These are phyloP conservation scores for Candida endomychidarum DNA, from an alignment of 805 yeast species.

Conservation along the genomic window DNA sequence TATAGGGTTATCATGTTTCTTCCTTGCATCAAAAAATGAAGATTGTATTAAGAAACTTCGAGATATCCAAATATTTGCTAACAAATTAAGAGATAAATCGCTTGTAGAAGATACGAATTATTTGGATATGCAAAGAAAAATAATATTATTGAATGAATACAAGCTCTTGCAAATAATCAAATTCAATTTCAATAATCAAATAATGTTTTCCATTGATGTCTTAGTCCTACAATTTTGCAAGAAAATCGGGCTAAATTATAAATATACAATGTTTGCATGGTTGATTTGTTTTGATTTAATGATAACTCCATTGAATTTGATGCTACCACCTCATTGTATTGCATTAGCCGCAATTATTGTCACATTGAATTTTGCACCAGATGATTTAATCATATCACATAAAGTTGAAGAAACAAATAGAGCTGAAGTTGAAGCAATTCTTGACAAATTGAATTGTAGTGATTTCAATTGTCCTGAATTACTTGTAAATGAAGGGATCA, in stretches of 20 bases:
- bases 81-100: conserved; percentile 34
- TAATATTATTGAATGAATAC: conserved; percentile 62
- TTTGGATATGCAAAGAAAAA: conserved; percentile 56
- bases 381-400: conserved; percentile 26
- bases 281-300: conserved; percentile 70
- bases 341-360: conserved; percentile 68
- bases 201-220: conserved; percentile 52
- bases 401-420: conserved; percentile 17
- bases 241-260: conserved; percentile 42
- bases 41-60: conserved; percentile 78
- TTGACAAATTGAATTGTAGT: conserved; percentile 32
- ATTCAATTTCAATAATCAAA: conserved; percentile 69
- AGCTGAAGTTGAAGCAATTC: conserved; percentile 12
- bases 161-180: conserved; percentile 72
- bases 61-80: conserved; percentile 56
- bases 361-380: conserved; percentile 50
- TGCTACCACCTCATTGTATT: conserved; percentile 72
- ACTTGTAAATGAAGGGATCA: conserved; percentile 50
- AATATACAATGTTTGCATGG: conserved; percentile 10
- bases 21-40: conserved; percentile 74
- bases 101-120: conserved; percentile 25
- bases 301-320: conserved; percentile 65
- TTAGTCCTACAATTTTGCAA: conserved; percentile 62
- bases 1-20: conserved; percentile 66
- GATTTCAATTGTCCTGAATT: conserved; percentile 44